phyloP scores from a whole-genome alignment of 1,139 yeast species.

The Candida neerlandica region DNA sequence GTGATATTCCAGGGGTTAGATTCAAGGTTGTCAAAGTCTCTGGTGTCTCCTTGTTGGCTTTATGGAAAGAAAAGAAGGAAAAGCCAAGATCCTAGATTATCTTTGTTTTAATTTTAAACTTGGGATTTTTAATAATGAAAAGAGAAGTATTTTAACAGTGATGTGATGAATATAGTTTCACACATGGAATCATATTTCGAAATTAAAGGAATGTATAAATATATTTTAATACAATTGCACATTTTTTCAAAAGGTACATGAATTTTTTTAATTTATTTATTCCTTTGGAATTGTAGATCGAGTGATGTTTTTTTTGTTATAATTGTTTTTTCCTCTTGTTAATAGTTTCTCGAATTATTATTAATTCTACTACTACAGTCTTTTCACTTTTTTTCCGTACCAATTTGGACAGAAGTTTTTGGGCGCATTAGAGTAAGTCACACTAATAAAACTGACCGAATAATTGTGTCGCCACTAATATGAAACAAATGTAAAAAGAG shows the following conservation, averaged over 20 bases:
- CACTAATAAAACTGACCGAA: no score
- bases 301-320: neutral
- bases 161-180: conserved; percentile 1
- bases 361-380: no score
- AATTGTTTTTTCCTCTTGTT: conserved; percentile 7
- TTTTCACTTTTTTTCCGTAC: no score
- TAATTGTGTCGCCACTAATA: no score
- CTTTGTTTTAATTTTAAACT: neutral
- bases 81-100: conserved; percentile 92
- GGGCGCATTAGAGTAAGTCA: no score
- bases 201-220: conserved; percentile 12
- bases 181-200: conserved; percentile 1
- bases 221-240: conserved; percentile 16
- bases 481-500: no score
- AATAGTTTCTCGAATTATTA: no score
- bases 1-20: conserved; percentile 99
- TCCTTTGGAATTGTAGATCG: neutral
- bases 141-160: conserved; percentile 2
- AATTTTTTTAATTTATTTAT: neutral
- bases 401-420: no score
- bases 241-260: conserved; percentile 3
- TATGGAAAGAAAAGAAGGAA: conserved; percentile 99
- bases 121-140: conserved; percentile 6
- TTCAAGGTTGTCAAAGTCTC: conserved; percentile 99
- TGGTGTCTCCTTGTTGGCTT: conserved; percentile 99